phyloP scores from a whole-genome alignment of 2,329 filamentous ascomycete species.

The Colletotrichum cordylinicola region DNA sequence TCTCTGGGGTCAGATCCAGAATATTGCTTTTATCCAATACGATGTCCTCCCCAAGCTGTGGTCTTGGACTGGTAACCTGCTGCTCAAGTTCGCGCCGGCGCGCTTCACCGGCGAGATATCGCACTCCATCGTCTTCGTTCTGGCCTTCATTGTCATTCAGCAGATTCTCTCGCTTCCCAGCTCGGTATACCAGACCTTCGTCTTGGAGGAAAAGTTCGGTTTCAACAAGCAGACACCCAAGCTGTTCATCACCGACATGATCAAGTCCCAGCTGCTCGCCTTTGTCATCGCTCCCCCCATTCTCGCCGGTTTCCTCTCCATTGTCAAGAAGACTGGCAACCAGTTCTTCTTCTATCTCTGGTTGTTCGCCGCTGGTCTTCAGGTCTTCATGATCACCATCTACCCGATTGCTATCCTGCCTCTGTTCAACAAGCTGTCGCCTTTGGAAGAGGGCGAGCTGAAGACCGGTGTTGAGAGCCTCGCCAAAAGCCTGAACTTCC shows the following conservation, averaged over 20 bases:
- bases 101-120: slow-evolving; percentile 91
- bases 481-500: slow-evolving; percentile 85
- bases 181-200: slow-evolving; percentile 92
- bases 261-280: slow-evolving; percentile 87
- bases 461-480: slow-evolving; percentile 89
- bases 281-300: slow-evolving; percentile 85
- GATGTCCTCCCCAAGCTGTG: slow-evolving; percentile 92
- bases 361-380: slow-evolving; percentile 87
- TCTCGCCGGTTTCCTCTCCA: slow-evolving; percentile 89
- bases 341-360: slow-evolving; percentile 98
- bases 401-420: slow-evolving; percentile 95
- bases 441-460: slow-evolving; percentile 83
- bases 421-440: slow-evolving; percentile 97
- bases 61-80: slow-evolving; percentile 77
- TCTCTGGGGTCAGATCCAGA: slow-evolving; percentile 87
- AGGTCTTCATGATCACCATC: slow-evolving; percentile 94
- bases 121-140: slow-evolving; percentile 91
- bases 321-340: slow-evolving; percentile 91
- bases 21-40: slow-evolving; percentile 86
- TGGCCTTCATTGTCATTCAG: slow-evolving; percentile 83
- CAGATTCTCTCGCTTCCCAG: slow-evolving; percentile 81
- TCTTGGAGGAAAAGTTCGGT: slow-evolving; percentile 94
- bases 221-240: slow-evolving; percentile 98
- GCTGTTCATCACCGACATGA: slow-evolving; percentile 86
- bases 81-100: slow-evolving; percentile 76